Evolutionary conservation across 2,329 filamentous ascomycete species (phyloP), one percentile per base, ranked within the genome.

Genomic region (Nannizziopsis barbatae): DNA sequence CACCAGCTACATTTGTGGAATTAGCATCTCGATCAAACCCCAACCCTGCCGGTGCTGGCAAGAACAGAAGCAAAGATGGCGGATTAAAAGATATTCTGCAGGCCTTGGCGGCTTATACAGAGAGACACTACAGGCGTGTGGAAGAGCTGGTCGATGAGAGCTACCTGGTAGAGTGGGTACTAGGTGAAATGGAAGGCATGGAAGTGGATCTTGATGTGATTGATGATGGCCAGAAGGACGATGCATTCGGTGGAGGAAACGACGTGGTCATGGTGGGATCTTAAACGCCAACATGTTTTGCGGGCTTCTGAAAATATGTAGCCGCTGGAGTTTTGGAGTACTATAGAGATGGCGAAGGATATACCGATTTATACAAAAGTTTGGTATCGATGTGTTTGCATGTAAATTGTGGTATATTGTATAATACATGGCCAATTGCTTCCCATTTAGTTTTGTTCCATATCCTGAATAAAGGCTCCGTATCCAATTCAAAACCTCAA

Each of bases 121-220:
- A 96, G 66, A 77, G 89, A 55, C 92, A 98, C 65, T 95, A 94
- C 65, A 84, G 83, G 65, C 77, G 90, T 47, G 76, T 92, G 57
- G 89, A 95, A 63, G 90, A 94, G 60, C 70, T 95, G 57, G 80
- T 89, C 36, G 90, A 96, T 62, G 92, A 96, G 71, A 94, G 89
- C 62, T 96, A 89, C 67, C 68, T 98, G 59, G 78, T 96, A 36
- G 87, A 95, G 66, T 96, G 93, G 75, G 93, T 90, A 53, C 71
- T 96, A 53, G 77, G 82, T 60, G 86, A 95, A 70, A 96, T 96
- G 89, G 88, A 94, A 61, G 84, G 63, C 75, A 52, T 71, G 41
- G 46, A 49, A 15, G 22, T 49, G 31, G 46, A 49, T 32, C 5
- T 49, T 17, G 62, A 52, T n/a, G 27, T 42, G 37, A 57, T 55